These are phyloP conservation scores for Tulasnella sp. DNA, from an alignment of 768 basidiomycete species.

Conservation along the genomic window DNA sequence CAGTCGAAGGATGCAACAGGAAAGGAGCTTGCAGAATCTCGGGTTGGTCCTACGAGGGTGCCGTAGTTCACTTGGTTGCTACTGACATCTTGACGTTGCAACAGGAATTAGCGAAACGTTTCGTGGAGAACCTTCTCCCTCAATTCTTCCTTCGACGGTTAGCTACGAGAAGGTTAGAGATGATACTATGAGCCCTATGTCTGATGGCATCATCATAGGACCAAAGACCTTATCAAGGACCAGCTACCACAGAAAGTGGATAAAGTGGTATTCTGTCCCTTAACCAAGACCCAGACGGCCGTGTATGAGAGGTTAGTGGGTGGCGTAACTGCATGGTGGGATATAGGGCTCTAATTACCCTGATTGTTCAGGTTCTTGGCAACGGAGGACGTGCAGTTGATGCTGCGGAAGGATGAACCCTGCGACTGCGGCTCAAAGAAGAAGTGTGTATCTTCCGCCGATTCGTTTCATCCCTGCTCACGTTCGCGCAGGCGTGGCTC, in stretches of 20 bases:
- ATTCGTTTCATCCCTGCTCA: neutral
- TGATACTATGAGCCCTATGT: neutral
- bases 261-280: constrained; percentile 87
- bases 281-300: constrained; percentile 58
- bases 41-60: neutral
- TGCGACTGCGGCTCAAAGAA: constrained; percentile 64
- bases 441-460: constrained; percentile 37
- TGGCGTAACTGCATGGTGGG: neutral
- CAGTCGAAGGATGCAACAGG: constrained; percentile 60
- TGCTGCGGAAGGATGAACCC: constrained; percentile 59
- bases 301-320: constrained; percentile 53
- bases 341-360: neutral
- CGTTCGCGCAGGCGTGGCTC: constrained; percentile 47
- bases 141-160: constrained; percentile 76
- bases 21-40: constrained; percentile 47
- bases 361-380: constrained; percentile 39
- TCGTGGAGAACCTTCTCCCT: constrained; percentile 66
- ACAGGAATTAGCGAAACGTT: constrained; percentile 50
- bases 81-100: neutral
- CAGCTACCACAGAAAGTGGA: constrained; percentile 86
- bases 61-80: neutral
- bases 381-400: constrained; percentile 58
- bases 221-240: constrained; percentile 65
- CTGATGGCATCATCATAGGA: constrained; percentile 34
- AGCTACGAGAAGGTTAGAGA: constrained; percentile 14